Evolutionary conservation across 306 rosid species (phyloP).

Genomic region (Pterocarpus macrocarpus): DNA sequence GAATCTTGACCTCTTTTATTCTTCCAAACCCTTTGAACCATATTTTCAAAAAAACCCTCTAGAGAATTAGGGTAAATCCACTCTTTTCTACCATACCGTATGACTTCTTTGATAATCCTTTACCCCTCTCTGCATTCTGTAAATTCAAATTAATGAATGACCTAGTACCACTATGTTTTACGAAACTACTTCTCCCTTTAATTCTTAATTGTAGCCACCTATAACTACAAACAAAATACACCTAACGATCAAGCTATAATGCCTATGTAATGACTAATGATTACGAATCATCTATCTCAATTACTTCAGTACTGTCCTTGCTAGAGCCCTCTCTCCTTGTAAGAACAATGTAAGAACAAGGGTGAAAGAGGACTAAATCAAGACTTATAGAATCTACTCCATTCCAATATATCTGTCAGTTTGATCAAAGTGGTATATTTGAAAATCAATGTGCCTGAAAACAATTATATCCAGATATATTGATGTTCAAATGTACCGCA

Average conservation of each 20-base stretch:
- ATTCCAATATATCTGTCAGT: too few species aligned
- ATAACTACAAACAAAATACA: not conserved
- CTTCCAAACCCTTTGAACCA: too few species aligned
- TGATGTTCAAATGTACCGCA: too few species aligned
- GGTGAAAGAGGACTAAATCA: not conserved
- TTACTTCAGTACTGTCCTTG: not conserved
- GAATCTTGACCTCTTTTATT: too few species aligned
- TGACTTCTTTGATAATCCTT: not conserved
- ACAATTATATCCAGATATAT: too few species aligned
- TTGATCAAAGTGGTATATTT: too few species aligned
- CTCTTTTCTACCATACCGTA: not conserved
- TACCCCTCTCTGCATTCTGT: not conserved
- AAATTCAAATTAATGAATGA: not conserved
- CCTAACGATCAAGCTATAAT: not conserved
- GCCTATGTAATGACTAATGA: not conserved
- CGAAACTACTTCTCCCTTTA: not conserved
- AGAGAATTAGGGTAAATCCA: too few species aligned
- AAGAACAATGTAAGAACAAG: conserved; percentile 3
- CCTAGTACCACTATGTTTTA: not conserved
- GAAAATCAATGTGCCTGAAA: too few species aligned
- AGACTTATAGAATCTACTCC: not conserved
- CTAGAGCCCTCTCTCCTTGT: not conserved
- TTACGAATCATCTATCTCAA: not conserved
- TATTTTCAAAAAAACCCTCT: too few species aligned
- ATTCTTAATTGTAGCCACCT: not conserved